Evolutionary conservation across 2,329 filamentous ascomycete species (phyloP).

Genomic region (Endothia cerciana): DNA sequence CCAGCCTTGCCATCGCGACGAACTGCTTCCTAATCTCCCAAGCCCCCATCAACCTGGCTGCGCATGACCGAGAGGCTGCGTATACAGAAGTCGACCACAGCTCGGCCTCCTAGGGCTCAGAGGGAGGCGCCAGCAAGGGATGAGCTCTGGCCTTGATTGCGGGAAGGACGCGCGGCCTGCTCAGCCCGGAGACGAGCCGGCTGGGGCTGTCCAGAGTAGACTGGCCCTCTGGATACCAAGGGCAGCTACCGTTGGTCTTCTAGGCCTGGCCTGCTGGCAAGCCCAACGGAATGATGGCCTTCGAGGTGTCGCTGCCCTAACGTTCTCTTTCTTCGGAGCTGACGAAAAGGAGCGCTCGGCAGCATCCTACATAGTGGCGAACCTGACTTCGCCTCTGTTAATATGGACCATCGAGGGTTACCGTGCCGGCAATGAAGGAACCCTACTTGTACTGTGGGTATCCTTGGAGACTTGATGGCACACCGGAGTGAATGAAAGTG

Average conservation of each 20-base stretch:
- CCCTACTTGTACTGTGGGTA: constrained; percentile 17
- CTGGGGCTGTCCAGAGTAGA: background rate
- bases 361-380: constrained; percentile 9
- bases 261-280: constrained; percentile 12
- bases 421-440: background rate
- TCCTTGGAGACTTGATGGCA: background rate
- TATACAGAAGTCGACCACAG: too few species aligned
- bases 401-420: constrained; percentile 25
- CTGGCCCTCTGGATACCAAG: constrained; percentile 16
- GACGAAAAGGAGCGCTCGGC: background rate
- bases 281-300: background rate
- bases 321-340: constrained; percentile 21
- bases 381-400: constrained; percentile 23
- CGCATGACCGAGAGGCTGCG: too few species aligned
- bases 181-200: background rate
- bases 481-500: background rate
- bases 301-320: constrained; percentile 8
- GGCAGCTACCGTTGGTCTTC: constrained; percentile 1
- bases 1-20: too few species aligned
- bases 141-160: background rate
- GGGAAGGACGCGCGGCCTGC: constrained; percentile 2
- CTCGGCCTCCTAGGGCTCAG: too few species aligned
- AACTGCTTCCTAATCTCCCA: too few species aligned
- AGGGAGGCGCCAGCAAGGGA: background rate
- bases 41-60: too few species aligned